Base-by-base conservation (phyloP, 352 stramenopile species). In the Bremia lactucae region DNA sequence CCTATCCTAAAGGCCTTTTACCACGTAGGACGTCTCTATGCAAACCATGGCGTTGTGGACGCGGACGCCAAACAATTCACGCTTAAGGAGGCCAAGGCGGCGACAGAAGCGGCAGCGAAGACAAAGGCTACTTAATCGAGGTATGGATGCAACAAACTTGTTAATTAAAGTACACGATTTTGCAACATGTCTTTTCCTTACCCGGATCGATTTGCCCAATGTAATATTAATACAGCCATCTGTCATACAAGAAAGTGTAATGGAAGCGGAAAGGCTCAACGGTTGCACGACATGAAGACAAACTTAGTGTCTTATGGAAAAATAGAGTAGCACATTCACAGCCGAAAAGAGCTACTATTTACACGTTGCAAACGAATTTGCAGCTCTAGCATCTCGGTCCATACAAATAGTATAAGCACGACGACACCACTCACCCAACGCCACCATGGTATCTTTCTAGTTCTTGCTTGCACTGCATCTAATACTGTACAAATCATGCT, bases 1-100 rank as follows among this genome's bases (percentile, higher is more conserved):
- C 74, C 72, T 3, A 90, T 90, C 46, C 36, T 87, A 16, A 35
- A 54, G 38, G 63, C 72, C 13, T 90, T 87, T 49, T 69, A 68
- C 49, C 69, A 69, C 46, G 65, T 75, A 16, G 70, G 59, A 7
- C 45, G 70, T 21, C 49, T 86, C 38, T 90, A 84, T 57, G 63
- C 72, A 40, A 73, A 69, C 46, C 82, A 80, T 52, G 77, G 77
- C 45, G 62, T 83, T 36, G 72, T 82, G 23, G 74, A 83, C 36
- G 36, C 54, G 3, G 65, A 83, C 20, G 66, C 64, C 39, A 82
- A 82, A 55, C 28, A 71, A 16, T 90, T 86, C 46, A 79, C 74
- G 41, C 64, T 89, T 38, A 80, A 86, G 55, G 59, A 83, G 39
- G 64, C 67, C 23, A 61, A 66, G 41, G 42, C 49, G 15, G 31